Base-by-base conservation (phyloP, 139 green algal species). In the Mesotaenium endlicherianum region DNA sequence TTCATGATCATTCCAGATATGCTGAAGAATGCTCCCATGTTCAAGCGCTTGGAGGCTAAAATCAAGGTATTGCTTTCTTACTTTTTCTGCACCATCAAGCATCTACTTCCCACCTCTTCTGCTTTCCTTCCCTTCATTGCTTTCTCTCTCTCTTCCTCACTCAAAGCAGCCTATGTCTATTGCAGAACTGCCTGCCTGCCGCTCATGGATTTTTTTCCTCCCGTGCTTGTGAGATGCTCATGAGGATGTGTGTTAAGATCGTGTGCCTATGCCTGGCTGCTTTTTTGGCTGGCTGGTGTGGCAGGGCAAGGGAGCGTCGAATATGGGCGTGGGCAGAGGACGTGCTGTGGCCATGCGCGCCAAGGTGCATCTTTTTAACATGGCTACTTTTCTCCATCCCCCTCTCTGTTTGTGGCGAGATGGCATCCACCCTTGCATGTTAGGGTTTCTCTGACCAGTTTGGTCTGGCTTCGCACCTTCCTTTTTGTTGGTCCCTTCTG, bases 21-120 rank as follows among this genome's bases (percentile, higher is more conserved):
- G 96, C 89, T 99, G n/a, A 98, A 98, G 80, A 98, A 99, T 82
- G 95, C 97, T 0, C 97, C 97, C 14, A 99, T 99, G 95, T 98
- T 99, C 90, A 99, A 98, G 89, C 91, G 95, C 2, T 97, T 98
- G n/a, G 95, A 98, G 74, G 95, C 95, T 45, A 98, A 97, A 83
- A 67, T 58, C 6, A 90, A 85, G 83, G 86, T 88, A 38, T 85
- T 72, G 14, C 50, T 1, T 31, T 76, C 40, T 8, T 1, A 39
- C 20, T 42, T 14, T 58, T 11, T 55, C 34, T 58, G n/a, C n/a
- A n/a, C n/a, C n/a, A n/a, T n/a, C n/a, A n/a, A n/a, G n/a, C n/a
- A n/a, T n/a, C 49, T 16, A 59, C 14, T 16, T 16, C 16, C 49
- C 49, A 16, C 49, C 14, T 30, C 14, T 16, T 14, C 49, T 59